Conservation (phyloP, 2,329 filamentous ascomycete genomes). For the Fusarium nurragi region DNA sequence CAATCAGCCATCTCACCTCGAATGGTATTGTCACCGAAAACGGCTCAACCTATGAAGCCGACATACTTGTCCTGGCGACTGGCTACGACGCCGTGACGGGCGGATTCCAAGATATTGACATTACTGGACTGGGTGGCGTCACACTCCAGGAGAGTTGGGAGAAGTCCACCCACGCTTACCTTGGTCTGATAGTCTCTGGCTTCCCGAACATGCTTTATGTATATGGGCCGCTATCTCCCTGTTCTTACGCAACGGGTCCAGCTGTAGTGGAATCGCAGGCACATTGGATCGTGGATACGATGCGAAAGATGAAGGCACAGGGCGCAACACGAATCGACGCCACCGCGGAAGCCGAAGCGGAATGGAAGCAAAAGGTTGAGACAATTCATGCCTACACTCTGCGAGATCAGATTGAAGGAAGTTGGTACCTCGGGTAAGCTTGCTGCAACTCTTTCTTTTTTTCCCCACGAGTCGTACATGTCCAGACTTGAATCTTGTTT, state of each 20-base stretch:
- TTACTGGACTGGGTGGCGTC: not conserved
- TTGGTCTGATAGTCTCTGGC: not conserved
- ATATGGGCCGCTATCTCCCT: not conserved
- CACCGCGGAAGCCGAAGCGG: no score
- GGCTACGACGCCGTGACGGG: slow-evolving; percentile 22
- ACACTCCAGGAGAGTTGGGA: not conserved
- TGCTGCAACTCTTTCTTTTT: no score
- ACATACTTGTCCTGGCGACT: slow-evolving; percentile 13
- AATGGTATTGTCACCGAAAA: not conserved
- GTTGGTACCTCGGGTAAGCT: no score
- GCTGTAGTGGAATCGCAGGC: not conserved
- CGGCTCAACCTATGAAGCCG: not conserved
- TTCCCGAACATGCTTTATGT: slow-evolving; percentile 7
- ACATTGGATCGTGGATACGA: not conserved
- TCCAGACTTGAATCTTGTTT: no score
- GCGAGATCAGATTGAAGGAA: no score
- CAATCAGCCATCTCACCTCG: not conserved
- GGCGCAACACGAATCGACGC: no score
- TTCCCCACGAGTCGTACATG: no score
- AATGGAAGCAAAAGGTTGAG: no score
- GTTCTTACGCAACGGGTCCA: not conserved
- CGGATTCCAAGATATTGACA: not conserved
- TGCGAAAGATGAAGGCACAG: no score
- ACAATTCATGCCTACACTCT: no score
- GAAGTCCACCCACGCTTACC: not conserved